Base-by-base conservation (phyloP, 2,329 filamentous ascomycete species). In the Paecilomyces formosus region DNA sequence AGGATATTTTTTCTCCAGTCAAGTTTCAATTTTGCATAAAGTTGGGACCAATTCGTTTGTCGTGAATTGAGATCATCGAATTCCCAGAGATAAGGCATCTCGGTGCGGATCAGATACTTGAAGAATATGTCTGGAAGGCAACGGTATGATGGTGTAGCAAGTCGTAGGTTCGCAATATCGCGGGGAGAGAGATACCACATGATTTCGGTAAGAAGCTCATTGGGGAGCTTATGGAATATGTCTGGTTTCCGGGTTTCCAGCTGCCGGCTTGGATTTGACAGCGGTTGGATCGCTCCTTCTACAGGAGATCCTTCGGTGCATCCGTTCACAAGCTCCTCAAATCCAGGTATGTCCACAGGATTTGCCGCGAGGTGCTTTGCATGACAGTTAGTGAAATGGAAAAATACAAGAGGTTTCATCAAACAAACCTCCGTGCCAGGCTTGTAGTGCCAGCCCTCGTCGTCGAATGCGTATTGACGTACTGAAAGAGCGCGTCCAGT, bases 61-160 rank as follows among this genome's bases (percentile, higher is more conserved):
- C 21, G 22, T 28, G 50, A 28, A 15, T 52, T 8, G 22, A 52
- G 50, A 7, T 52, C 50, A 28, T 52, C 50, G n/a, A 52, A 22
- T 63, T 60, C 58, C 55, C 55, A 60, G 33, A 60, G 33, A 30
- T 51, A 58, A 3, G 58, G 58, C 33, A 53, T 45, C 50, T 58
- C 58, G 8, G 21, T 24, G 22, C 51, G 51, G 26, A 57, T 49
- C 2, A 53, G 58, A 11, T 55, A n/a, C 15, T 54, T 39, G 31
- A 57, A 53, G 35, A 58, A 15, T 8, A 30, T 22, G 18, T 52
- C 39, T 13, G 55, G 55, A 39, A 60, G 56, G 21, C 13, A 15
- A 30, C 33, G 33, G 24, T 58, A 53, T 12, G 28, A 28, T 5
- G 33, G 55, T 15, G 39, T 45, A 15, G 55, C 55, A 35, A 33